These are phyloP conservation scores for Ligustrum vulgare DNA, from an alignment of 257 asterid genomes.

Conservation along the genomic window DNA sequence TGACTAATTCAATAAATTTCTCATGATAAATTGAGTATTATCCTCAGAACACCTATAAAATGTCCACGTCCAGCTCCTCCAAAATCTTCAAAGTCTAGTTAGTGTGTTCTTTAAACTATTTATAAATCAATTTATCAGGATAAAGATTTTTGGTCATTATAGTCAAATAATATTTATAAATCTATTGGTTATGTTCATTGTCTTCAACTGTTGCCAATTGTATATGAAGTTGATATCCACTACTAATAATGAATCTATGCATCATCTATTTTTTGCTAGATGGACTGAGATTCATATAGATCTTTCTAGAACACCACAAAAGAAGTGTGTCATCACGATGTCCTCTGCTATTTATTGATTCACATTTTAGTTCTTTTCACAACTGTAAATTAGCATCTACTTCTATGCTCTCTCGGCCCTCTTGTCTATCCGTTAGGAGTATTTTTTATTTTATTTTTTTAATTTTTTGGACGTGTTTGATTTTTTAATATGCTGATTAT, in stretches of 20 bases:
- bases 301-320: not conserved
- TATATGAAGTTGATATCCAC: not conserved
- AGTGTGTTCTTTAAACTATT: too few species aligned
- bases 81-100: conserved; percentile 68
- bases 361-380: not conserved
- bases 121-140: too few species aligned
- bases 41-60: conserved; percentile 57
- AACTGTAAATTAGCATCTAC: not conserved
- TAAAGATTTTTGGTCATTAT: too few species aligned
- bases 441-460: too few species aligned
- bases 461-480: too few species aligned
- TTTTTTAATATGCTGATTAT: not conserved
- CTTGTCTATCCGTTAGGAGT: not conserved
- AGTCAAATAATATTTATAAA: too few species aligned
- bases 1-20: not conserved
- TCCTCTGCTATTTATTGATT: conserved; percentile 10
- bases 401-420: not conserved
- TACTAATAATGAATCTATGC: not conserved
- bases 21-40: conserved; percentile 9
- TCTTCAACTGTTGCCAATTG: not conserved
- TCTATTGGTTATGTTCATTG: not conserved
- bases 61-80: conserved; percentile 93
- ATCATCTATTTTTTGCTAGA: not conserved
- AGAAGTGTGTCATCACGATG: conserved; percentile 4
- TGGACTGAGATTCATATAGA: not conserved